These are phyloP conservation scores for Plasmodium ovale DNA, from an alignment of 169 alveolate species.

Conservation along the genomic window DNA sequence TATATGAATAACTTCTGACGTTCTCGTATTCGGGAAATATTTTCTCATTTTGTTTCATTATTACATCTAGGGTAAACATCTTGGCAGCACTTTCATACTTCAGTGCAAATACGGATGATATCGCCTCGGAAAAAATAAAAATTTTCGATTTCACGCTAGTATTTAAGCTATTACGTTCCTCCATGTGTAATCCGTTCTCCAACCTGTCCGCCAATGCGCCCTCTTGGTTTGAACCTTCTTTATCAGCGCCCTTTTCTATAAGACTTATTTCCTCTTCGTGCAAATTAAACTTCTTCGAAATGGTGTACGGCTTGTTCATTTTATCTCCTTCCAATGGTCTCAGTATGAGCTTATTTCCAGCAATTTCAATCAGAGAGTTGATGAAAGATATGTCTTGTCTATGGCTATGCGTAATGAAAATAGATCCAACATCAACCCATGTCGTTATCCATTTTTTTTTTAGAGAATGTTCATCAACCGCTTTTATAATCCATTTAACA, in stretches of 20 bases:
- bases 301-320: conserved; percentile 24
- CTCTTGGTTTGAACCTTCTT: not conserved
- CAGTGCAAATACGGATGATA: conserved; percentile 67
- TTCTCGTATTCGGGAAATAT: conserved; percentile 34
- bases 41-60: conserved; percentile 43
- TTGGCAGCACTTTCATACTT: conserved; percentile 29
- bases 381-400: conserved; percentile 32
- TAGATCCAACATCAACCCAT: conserved; percentile 74
- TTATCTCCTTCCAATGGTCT: conserved; percentile 40
- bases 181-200: no score
- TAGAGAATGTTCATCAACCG: conserved; percentile 53
- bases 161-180: conserved; percentile 26
- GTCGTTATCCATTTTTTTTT: conserved; percentile 73
- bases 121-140: conserved; percentile 64
- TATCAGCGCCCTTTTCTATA: not conserved
- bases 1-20: conserved; percentile 17
- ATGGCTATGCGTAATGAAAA: conserved; percentile 49
- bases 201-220: not conserved
- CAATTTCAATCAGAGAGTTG: conserved; percentile 62
- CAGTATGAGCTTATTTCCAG: conserved; percentile 49
- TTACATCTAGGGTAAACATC: conserved; percentile 54
- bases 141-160: conserved; percentile 53
- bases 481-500: conserved; percentile 69
- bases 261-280: not conserved
- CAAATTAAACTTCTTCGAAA: conserved; percentile 11